Percentiles rank a stretch among this genome's conserved stretches.
These are phyloP conservation scores for Curvularia spicifera DNA, from an alignment of 2,329 filamentous ascomycete genomes.

Conservation along the genomic window DNA sequence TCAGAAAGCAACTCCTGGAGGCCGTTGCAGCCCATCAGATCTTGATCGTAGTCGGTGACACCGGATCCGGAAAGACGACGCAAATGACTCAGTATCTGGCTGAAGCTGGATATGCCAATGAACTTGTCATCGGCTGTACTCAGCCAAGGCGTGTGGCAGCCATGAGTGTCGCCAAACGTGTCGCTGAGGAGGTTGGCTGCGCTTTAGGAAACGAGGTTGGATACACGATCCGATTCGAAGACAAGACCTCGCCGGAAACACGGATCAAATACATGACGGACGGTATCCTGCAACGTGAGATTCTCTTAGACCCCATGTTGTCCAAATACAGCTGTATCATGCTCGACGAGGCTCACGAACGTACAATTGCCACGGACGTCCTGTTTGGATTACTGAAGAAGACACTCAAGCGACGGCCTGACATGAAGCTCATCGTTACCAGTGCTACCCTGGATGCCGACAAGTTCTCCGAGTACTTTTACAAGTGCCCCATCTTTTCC, in stretches of 20 bases:
- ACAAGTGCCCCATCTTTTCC: conserved; percentile 93
- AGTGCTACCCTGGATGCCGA: conserved; percentile 97
- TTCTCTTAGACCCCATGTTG: conserved; percentile 93
- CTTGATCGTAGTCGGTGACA: conserved; percentile 95
- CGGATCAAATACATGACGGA: conserved; percentile 99
- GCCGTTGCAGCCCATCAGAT: conserved; percentile 88
- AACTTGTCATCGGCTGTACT: conserved; percentile 92
- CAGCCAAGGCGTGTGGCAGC: conserved; percentile 96
- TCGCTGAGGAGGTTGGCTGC: conserved; percentile 95
- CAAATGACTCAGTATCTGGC: conserved; percentile 95
- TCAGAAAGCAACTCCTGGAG: conserved; percentile 84
- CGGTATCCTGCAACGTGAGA: conserved; percentile 95
- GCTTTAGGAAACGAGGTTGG: conserved; percentile 91
- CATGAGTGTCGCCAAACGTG: conserved; percentile 98
- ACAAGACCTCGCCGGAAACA: conserved; percentile 86
- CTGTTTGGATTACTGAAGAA: conserved; percentile 96
- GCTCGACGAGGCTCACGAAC: conserved; percentile 97
- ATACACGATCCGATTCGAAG: conserved; percentile 99
- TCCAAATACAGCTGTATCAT: conserved; percentile 96
- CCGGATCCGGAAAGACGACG: conserved; percentile 95
- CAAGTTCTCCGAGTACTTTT: conserved; percentile 96
- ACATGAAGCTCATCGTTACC: conserved; percentile 99
- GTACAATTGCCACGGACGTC: conserved; percentile 95
- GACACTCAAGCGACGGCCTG: conserved; percentile 77
- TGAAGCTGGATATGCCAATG: conserved; percentile 85